Conservation (phyloP, 225 moss, liverwort and hornwort genomes). For the Marchantia polymorpha region DNA sequence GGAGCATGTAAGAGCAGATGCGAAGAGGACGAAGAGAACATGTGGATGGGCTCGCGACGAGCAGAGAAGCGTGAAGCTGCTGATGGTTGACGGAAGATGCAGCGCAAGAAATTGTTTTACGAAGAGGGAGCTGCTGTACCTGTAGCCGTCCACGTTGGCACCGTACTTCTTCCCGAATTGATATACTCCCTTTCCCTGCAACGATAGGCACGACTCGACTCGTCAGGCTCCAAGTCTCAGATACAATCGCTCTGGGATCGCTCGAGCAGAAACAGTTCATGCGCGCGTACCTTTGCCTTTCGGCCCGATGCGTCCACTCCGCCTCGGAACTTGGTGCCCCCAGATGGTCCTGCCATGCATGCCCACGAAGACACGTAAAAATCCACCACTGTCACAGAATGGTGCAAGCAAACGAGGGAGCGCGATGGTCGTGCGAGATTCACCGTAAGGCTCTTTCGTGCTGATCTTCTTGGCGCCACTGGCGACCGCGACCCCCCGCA, state of each 20-base stretch:
- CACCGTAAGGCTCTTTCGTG: conserved; percentile 41
- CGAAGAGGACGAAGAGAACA: no score
- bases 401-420: not conserved
- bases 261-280: not conserved
- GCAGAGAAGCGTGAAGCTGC: no score
- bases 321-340: conserved; percentile 44
- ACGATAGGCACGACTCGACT: not conserved
- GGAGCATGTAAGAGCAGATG: no score
- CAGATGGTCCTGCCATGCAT: conserved; percentile 52
- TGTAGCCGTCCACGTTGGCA: conserved; percentile 95
- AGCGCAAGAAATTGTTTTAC: no score
- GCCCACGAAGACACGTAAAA: not conserved
- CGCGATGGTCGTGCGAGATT: not conserved
- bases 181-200: conserved; percentile 82
- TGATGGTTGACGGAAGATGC: no score
- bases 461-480: conserved; percentile 43
- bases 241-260: not conserved
- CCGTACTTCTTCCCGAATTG: conserved; percentile 87
- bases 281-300: conserved; percentile 39
- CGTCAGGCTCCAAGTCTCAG: no score
- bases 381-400: not conserved
- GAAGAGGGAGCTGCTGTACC: conserved; percentile 25
- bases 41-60: no score
- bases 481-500: conserved; percentile 59
- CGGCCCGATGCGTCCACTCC: conserved; percentile 68